Evolutionary conservation across 2,329 filamentous ascomycete genomes (phyloP).

Genomic region (Trichoderma asperellum): DNA sequence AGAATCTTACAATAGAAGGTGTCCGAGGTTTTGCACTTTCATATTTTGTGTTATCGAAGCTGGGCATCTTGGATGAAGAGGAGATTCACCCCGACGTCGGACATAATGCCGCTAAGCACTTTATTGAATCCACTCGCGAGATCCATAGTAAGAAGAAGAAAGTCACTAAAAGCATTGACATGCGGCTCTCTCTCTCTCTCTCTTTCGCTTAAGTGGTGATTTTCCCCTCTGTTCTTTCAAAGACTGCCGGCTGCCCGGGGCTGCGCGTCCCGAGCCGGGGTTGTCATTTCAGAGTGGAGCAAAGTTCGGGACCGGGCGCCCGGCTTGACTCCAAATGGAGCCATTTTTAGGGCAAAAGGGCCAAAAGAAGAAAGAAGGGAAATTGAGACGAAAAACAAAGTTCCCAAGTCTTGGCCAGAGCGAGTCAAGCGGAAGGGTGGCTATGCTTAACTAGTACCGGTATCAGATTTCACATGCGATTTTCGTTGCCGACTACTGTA

Average conservation of each 20-base stretch:
- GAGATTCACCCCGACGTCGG: not conserved
- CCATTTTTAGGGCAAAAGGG: not conserved
- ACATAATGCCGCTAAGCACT: not conserved
- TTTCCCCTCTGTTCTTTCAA: not conserved
- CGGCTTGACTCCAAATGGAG: not conserved
- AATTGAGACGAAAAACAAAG: not conserved
- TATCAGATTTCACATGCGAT: slow-evolving; percentile 14
- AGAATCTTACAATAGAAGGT: not conserved
- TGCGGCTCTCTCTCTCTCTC: too few species aligned
- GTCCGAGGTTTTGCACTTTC: not conserved
- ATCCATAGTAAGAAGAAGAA: not conserved
- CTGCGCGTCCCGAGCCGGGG: not conserved
- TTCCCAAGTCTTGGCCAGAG: too few species aligned
- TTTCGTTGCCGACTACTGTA: not conserved
- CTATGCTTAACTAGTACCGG: too few species aligned
- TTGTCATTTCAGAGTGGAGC: not conserved
- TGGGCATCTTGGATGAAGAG: not conserved
- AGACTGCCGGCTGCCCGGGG: not conserved
- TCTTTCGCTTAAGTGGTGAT: not conserved
- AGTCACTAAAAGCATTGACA: not conserved
- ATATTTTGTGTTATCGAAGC: not conserved
- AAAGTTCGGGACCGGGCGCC: not conserved
- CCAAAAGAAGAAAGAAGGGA: not conserved
- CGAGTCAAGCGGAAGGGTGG: too few species aligned
- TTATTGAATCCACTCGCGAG: not conserved